Evolutionary conservation across 495 filamentous ascomycete species (phyloP), one percentile per base, ranked within the genome.

Genomic region (Lasiosphaeriaceae sp.): DNA sequence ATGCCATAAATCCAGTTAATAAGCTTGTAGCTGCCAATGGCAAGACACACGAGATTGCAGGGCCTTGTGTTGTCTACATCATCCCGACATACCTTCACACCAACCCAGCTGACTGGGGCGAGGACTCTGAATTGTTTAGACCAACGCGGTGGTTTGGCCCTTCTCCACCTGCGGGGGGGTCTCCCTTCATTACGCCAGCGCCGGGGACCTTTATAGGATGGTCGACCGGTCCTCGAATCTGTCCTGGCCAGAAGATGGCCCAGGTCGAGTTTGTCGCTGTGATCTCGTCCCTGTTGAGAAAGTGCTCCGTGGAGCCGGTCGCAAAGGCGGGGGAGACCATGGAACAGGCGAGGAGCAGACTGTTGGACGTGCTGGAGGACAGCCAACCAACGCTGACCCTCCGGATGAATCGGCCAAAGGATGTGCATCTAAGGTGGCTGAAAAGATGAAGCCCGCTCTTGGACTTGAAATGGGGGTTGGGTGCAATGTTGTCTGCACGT

Each of bases 31-130:
- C 22, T 11, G 16, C 23, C 23, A 8, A n/a, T 23, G 49, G 21
- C 34, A 52, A 19, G 6, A 9, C 29, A 9, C 21, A 52, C 29
- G 17, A 11, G 31, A 20, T 52, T 5, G 23, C 5, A 3, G 31
- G 29, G 5, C 49, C 31, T n/a, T 71, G 67, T 17, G 26, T 75
- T 17, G 75, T 85, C 2, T 78, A 81, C 20, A 75, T 78, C 59
- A 83, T 80, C 52, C 70, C 75, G 12, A 80, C 77, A 72, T 77
- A 80, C 2, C 62, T 84, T 46, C 79, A 83, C 54, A 66, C 70
- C 14, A 64, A 78, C 35, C 67, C 76, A 2, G 67, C 72, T n/a
- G 62, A 82, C 12, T 85, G 82, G 60, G 79, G 81, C 47, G 56
- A 57, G 37, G 77, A 80, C 60, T 74, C 77, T n/a, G 74, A 79